phyloP scores from a whole-genome alignment of 345 rosid species.

The Hibiscus syriacus region DNA sequence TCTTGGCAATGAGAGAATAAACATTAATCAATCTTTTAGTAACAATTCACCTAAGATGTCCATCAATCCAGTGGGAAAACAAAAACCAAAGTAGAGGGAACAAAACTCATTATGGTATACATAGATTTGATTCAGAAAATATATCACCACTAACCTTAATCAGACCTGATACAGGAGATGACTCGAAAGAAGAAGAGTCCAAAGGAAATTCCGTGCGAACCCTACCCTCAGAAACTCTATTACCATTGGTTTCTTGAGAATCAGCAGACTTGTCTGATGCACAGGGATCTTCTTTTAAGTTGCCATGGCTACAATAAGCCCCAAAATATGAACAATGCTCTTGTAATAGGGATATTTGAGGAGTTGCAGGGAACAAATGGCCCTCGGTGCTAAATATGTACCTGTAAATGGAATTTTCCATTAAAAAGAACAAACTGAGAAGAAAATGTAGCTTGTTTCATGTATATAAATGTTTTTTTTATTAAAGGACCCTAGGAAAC shows the following conservation, averaged over 20 bases:
- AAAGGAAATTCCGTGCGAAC: conserved; percentile 18
- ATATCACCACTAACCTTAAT: conserved; percentile 53
- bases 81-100: not conserved
- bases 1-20: not conserved
- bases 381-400: conserved; percentile 92
- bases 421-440: not conserved
- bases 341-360: conserved; percentile 72
- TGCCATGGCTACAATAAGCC: conserved; percentile 57
- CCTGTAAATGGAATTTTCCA: conserved; percentile 28
- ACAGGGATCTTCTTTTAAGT: conserved; percentile 26
- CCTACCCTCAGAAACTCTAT: conserved; percentile 26
- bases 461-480: not conserved
- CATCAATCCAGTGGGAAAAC: not conserved
- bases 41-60: not conserved
- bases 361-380: conserved; percentile 78
- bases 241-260: conserved; percentile 36
- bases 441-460: not conserved
- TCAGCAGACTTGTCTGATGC: conserved; percentile 22
- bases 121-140: not conserved
- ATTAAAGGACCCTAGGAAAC: not conserved
- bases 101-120: not conserved
- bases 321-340: conserved; percentile 91
- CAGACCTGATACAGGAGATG: conserved; percentile 49
- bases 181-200: conserved; percentile 32
- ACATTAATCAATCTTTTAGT: not conserved